Base-by-base conservation (phyloP, 345 rosid species). In the Eucalyptus fibrosa region DNA sequence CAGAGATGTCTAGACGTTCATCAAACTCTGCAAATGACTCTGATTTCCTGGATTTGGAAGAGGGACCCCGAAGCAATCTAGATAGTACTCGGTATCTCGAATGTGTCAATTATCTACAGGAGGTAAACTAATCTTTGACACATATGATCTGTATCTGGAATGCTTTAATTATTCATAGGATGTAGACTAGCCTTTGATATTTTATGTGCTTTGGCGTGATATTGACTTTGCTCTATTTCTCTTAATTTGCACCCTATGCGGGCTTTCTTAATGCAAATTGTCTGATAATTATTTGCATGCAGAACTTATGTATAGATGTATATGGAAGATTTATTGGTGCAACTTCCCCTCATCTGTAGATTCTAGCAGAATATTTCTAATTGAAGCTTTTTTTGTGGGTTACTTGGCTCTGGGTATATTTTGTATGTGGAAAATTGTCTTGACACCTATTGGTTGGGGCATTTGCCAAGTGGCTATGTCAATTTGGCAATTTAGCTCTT, bases 11-110 rank as follows among this genome's bases (percentile, higher is more conserved):
- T 80, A 94, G 99, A 91, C 93, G 93, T 59, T 96, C 90, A 89
- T 93, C 92, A 89, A 97, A 93, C 90, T 94, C 95, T 51, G 88
- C 94, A 89, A 94, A 94, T 89, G 93, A 91, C 90, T 93, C 97
- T 83, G 88, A 90, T 44, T 94, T 93, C 88, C 90, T 94, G 88
- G 94, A 92, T 86, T 95, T 89, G 90, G 98, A 96, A 87, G 99
- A 94, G 90, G 98, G 96, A 51, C 99, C 99, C 65, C 96, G 94
- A 88, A 97, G 99, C 96, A 97, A 97, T 92, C 91, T 97, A 91
- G 99, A 97, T 88, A 92, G 92, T 91, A 89, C 87, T 90, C 99
- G 99, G 88, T 97, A 95, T 89, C 86, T 87, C 88, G 99, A 97
- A 89, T 97, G 99, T 89, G 96, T 94, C 88, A 92, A 89, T 91